Evolutionary conservation across 352 stramenopile genomes (phyloP).

Genomic region (Globisporangium cylindrosporum): DNA sequence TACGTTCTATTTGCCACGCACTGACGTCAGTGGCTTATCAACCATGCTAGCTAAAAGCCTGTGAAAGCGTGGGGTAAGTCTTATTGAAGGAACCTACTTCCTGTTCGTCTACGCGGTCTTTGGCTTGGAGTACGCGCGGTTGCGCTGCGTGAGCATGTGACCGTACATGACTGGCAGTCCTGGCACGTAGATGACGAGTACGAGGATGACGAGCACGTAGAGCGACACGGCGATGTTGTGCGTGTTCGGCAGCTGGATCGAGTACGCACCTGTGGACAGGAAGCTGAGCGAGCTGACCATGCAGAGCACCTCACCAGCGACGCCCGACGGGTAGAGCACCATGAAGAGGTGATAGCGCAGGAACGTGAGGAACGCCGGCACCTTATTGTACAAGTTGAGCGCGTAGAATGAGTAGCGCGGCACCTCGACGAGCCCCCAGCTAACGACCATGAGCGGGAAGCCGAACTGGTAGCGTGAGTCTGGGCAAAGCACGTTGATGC

Average conservation of each 20-base stretch:
- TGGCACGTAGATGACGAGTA: slow-evolving; percentile 71
- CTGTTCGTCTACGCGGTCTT: slow-evolving; percentile 35
- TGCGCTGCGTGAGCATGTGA: slow-evolving; percentile 85
- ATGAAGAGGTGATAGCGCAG: slow-evolving; percentile 98
- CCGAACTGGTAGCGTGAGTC: slow-evolving; percentile 77
- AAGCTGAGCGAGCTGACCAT: slow-evolving; percentile 68
- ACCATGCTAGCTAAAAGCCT: background rate
- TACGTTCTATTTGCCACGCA: background rate
- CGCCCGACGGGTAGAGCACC: slow-evolving; percentile 97
- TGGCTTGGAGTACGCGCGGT: slow-evolving; percentile 77
- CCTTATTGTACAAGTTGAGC: slow-evolving; percentile 90
- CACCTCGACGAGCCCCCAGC: slow-evolving; percentile 89
- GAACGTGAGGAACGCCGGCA: slow-evolving; percentile 96
- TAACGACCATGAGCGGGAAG: slow-evolving; percentile 86
- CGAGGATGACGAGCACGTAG: slow-evolving; percentile 66
- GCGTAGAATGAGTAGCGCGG: slow-evolving; percentile 98
- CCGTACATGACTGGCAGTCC: slow-evolving; percentile 81
- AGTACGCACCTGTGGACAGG: slow-evolving; percentile 57
- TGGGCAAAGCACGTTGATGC: slow-evolving; percentile 89
- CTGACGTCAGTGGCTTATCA: background rate
- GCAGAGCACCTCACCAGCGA: slow-evolving; percentile 86
- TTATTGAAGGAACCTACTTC: background rate
- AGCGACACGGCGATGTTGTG: slow-evolving; percentile 78
- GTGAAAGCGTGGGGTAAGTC: background rate
- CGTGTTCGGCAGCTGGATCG: slow-evolving; percentile 71